phyloP scores from a whole-genome alignment of 805 yeast species.

The Kluyveromyces lactis region DNA sequence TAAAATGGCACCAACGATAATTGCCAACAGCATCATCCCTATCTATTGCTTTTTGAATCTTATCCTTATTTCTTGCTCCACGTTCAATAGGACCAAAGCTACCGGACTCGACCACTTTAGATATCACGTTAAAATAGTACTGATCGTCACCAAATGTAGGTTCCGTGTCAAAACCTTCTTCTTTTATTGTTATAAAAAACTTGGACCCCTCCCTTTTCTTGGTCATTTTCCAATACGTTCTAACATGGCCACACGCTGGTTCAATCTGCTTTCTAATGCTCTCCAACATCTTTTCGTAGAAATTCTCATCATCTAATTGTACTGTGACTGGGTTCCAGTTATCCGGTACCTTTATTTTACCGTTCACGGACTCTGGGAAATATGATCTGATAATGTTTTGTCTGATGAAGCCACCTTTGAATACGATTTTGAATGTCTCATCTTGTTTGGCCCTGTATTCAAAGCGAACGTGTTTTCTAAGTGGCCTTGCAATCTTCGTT shows the following conservation, averaged over 20 bases:
- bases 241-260: background rate
- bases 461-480: background rate
- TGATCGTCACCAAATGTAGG: background rate
- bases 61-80: background rate
- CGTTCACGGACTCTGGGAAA: background rate
- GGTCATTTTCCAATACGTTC: slow-evolving; percentile 1
- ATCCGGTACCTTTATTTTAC: background rate
- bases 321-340: slow-evolving; percentile 1
- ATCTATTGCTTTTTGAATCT: background rate
- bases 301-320: background rate
- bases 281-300: background rate
- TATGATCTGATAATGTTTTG: background rate
- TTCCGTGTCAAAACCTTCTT: background rate
- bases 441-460: background rate
- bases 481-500: slow-evolving; percentile 1
- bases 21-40: background rate
- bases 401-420: background rate
- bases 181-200: background rate
- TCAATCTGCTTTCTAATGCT: background rate
- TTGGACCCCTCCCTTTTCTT: background rate
- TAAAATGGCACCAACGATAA: background rate
- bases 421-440: background rate
- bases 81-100: background rate
- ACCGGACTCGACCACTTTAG: background rate
- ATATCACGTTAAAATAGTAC: background rate